Conservation (phyloP, 164 flowering plant species). For the Platanus orientalis region DNA sequence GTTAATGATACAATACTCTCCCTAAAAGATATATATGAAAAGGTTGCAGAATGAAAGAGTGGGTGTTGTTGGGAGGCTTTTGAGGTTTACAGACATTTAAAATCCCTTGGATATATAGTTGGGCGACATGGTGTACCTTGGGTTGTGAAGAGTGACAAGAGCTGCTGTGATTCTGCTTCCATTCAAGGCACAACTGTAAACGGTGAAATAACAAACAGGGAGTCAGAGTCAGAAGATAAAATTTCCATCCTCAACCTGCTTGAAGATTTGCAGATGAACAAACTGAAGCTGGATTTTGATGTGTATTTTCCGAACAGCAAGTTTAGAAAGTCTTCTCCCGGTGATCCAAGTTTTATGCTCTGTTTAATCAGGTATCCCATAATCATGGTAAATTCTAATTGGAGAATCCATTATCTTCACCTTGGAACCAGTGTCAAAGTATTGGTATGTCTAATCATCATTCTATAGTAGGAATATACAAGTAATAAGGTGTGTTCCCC, state of each 20-base stretch:
- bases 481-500: too few relatives aligned
- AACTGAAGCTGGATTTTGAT: conserved; percentile 47
- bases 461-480: too few relatives aligned
- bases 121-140: conserved; percentile 61
- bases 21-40: conserved; percentile 42
- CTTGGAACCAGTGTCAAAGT: neutral
- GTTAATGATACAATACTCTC: conserved; percentile 27
- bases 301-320: conserved; percentile 82
- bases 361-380: conserved; percentile 47
- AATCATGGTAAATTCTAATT: neutral
- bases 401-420: too few relatives aligned
- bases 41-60: conserved; percentile 34
- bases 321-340: conserved; percentile 77
- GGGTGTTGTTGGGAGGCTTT: conserved; percentile 70
- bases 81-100: conserved; percentile 67
- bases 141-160: conserved; percentile 43
- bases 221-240: conserved; percentile 13
- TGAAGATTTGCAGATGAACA: conserved; percentile 36
- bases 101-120: conserved; percentile 77
- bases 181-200: conserved; percentile 13
- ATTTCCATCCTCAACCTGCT: conserved; percentile 22
- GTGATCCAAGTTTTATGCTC: conserved; percentile 56
- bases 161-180: conserved; percentile 6
- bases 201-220: conserved; percentile 5
- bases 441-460: neutral